Base-by-base conservation (phyloP, 2,329 filamentous ascomycete species). In the Aureobasidium musti region DNA sequence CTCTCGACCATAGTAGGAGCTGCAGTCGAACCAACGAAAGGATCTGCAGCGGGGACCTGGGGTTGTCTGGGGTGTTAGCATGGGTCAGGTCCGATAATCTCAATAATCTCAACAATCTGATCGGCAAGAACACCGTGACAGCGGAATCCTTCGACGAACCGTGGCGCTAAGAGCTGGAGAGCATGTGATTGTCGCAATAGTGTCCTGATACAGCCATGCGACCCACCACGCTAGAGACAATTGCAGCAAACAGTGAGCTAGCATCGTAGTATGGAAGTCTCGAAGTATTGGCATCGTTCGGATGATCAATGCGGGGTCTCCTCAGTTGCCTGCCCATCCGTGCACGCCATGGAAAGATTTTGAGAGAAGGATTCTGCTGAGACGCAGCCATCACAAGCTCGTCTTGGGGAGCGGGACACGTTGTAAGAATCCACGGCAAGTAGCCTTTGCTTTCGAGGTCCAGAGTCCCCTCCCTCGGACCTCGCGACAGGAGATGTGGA, bases 401-500 rank as follows among this genome's bases (percentile, higher is more conserved):
- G 23, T 5, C 17, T 59, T 39, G 35, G 35, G 28, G n/a, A 11
- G 23, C 30, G 41, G 41, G 41, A 37, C 28, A 49, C 28, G 43
- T 37, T 33, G 28, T 52, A 33, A 39, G 59, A 23, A 39, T n/a
- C 21, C 33, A 21, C 57, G 59, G 59, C 45, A 50, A 30, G 41
- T 61, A 60, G 57, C 43, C 8, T 56, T 33, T 35, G 28, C 41
- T 49, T 35, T 33, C 41, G 59, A 63, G 59, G 59, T 52, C 59
- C 45, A 63, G 59, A 63, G 59, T 41, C 41, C 45, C 33, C 21
- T 30, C 49, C 57, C 57, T 61, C 57, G 57, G 57, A 37, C 57
- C 57, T 49, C 57, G 30, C 59, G 59, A 63, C 41, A 63, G 59
- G 43, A 49, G 14, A 63, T 63, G 59, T 52, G 45, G 59, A 50